Evolutionary conservation across 2,329 filamentous ascomycete species (phyloP).

Genomic region (Penicillium italicum): DNA sequence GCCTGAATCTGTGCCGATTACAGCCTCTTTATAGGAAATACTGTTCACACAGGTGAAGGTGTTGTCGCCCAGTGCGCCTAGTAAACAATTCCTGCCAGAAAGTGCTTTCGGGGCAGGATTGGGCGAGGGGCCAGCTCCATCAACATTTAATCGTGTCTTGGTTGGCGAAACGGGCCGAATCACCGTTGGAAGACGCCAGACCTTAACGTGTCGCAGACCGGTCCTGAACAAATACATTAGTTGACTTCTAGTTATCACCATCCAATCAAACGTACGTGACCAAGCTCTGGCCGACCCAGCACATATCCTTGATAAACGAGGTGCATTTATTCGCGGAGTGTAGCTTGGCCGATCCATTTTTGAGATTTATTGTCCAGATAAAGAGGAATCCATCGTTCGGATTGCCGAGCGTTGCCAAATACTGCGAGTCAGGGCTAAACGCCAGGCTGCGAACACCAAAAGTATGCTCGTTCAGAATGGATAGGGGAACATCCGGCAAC

Average conservation of each 20-base stretch:
- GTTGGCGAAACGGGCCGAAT: slow-evolving; percentile 55
- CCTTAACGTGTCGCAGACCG: slow-evolving; percentile 86
- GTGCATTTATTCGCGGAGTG: slow-evolving; percentile 91
- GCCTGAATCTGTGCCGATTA: slow-evolving; percentile 83
- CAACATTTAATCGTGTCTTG: slow-evolving; percentile 56
- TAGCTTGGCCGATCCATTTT: slow-evolving; percentile 72
- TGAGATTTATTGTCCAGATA: slow-evolving; percentile 82
- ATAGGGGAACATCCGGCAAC: slow-evolving; percentile 75
- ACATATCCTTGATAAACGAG: slow-evolving; percentile 76
- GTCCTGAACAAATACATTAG: slow-evolving; percentile 44
- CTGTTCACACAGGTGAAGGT: slow-evolving; percentile 76
- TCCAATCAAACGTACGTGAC: slow-evolving; percentile 57
- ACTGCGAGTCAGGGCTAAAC: slow-evolving; percentile 83
- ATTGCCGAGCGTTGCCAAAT: slow-evolving; percentile 81
- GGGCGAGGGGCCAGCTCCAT: slow-evolving; percentile 31
- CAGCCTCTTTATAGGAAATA: slow-evolving; percentile 68
- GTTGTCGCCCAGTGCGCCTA: slow-evolving; percentile 75
- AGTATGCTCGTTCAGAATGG: slow-evolving; percentile 82
- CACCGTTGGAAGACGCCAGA: slow-evolving; percentile 78
- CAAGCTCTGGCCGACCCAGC: slow-evolving; percentile 81
- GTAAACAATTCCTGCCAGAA: slow-evolving; percentile 78
- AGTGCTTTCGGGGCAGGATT: slow-evolving; percentile 63
- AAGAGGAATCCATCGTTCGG: slow-evolving; percentile 93
- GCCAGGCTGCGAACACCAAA: slow-evolving; percentile 85
- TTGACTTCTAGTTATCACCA: not conserved